Conservation (phyloP, 2,329 filamentous ascomycete genomes). For the Trichoderma simmonsii region DNA sequence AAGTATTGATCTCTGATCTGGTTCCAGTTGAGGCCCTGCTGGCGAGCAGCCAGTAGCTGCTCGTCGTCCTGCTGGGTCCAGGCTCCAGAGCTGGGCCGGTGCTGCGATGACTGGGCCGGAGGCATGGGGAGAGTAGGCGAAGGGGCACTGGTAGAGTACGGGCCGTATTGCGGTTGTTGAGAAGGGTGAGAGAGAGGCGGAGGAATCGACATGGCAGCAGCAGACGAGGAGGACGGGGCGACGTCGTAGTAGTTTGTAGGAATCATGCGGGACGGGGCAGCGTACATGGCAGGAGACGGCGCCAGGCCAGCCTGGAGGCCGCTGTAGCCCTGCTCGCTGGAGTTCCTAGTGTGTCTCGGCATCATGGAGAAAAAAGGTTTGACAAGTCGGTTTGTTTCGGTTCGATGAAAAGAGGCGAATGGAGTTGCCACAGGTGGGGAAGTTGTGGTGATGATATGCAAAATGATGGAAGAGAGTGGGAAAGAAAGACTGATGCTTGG, state of each 20-base stretch:
- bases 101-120: slow-evolving; percentile 47
- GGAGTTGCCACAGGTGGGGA: not conserved
- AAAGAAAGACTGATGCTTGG: slow-evolving; percentile 17
- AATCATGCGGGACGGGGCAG: slow-evolving; percentile 36
- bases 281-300: slow-evolving; percentile 40
- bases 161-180: slow-evolving; percentile 35
- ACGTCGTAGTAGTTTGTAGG: slow-evolving; percentile 40
- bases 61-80: slow-evolving; percentile 76
- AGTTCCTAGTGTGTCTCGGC: slow-evolving; percentile 44
- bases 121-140: slow-evolving; percentile 33
- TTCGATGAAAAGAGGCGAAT: not conserved
- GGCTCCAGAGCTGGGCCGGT: slow-evolving; percentile 59
- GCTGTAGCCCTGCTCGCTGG: slow-evolving; percentile 35
- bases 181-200: slow-evolving; percentile 6
- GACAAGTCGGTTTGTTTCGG: slow-evolving; percentile 12
- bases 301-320: slow-evolving; percentile 42
- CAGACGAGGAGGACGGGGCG: slow-evolving; percentile 8
- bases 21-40: slow-evolving; percentile 77
- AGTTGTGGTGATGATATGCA: not conserved
- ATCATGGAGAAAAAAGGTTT: slow-evolving; percentile 32
- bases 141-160: slow-evolving; percentile 36
- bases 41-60: slow-evolving; percentile 66
- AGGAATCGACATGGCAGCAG: slow-evolving; percentile 13
- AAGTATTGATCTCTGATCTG: slow-evolving; percentile 77
- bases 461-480: not conserved